Base-by-base conservation (phyloP, 2,329 filamentous ascomycete species). In the Sclerotinia nivalis region DNA sequence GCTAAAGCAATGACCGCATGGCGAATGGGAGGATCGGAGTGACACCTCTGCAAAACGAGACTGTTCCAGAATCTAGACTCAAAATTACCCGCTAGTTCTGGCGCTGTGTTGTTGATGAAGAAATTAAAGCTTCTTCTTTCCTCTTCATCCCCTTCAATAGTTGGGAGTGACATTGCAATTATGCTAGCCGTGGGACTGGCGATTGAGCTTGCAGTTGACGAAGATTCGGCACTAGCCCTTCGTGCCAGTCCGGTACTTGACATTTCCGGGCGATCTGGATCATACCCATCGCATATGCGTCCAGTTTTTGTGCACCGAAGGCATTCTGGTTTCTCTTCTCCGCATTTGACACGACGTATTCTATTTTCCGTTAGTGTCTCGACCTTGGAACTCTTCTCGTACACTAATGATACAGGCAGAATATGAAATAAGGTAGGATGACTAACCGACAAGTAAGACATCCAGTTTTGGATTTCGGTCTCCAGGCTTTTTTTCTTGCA, bases 291-390 rank as follows among this genome's bases (percentile, higher is more conserved):
- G 59, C 76, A 77, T 54, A 73, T 76, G 20, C 76, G 71, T 22
- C 76, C 74, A 20, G 75, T 77, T 4, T 72, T 74, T 8, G 72
- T 76, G 70, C 76, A 78, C 69, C 73, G 71, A 61, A 73, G 72
- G 54, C 76, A 77, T 34, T 73, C 72, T 4, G 77, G 77, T 61
- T 73, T 76, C 40, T 75, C 73, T 70, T 77, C 76, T 31, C 75
- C 76, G 50, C 76, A 78, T 58, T 78, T 77, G 4, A 78, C 74
- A 69, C 76, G 71, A n/a, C 76, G 71, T 22, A 75, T 74, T 64
- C 76, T 77, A 69, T 8, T 47, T 55, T 13, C 4, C 37, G 54
- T 40, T 37, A 69, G 54, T 69, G n/a, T 70, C 61, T 49, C 45
- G 22, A 28, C 18, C 20, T 55, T 25, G 18, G 15, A 20, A 22